These are phyloP conservation scores for Hammondia hammondi DNA, from an alignment of 169 alveolate genomes.

Conservation along the genomic window DNA sequence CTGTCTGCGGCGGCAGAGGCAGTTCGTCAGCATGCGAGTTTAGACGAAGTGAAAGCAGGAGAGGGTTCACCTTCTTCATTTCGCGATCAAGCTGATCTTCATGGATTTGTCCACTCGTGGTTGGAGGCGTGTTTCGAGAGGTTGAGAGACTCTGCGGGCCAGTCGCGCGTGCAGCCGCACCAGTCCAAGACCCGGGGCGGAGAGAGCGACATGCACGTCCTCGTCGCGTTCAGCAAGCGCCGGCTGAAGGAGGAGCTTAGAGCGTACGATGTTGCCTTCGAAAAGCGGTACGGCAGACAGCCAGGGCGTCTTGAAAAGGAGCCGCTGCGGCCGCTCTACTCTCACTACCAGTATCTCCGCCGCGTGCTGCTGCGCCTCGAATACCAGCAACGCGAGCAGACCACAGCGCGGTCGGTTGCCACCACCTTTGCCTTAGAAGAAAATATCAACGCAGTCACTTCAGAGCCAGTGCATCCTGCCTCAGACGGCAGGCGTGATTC, in stretches of 20 bases:
- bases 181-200: neutral
- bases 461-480: too few species aligned
- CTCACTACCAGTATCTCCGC: conserved; percentile 55
- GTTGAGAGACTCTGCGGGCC: neutral
- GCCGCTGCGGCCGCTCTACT: conserved; percentile 64
- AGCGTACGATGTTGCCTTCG: conserved; percentile 44
- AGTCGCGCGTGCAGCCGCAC: neutral
- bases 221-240: neutral
- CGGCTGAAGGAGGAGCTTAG: conserved; percentile 52
- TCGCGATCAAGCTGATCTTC: neutral
- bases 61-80: neutral
- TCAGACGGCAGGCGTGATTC: too few species aligned
- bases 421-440: too few species aligned
- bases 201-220: conserved; percentile 7
- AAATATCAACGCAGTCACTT: too few species aligned
- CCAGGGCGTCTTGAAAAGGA: conserved; percentile 64
- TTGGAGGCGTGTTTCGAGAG: neutral
- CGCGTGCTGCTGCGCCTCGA: conserved; percentile 4
- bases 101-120: conserved; percentile 6
- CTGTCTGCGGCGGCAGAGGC: neutral
- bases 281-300: conserved; percentile 54
- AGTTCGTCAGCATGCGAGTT: neutral
- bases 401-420: neutral
- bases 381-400: neutral
- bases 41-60: neutral